Evolutionary conservation across 805 yeast genomes (phyloP).

Genomic region (Isabelozyma rhagii): DNA sequence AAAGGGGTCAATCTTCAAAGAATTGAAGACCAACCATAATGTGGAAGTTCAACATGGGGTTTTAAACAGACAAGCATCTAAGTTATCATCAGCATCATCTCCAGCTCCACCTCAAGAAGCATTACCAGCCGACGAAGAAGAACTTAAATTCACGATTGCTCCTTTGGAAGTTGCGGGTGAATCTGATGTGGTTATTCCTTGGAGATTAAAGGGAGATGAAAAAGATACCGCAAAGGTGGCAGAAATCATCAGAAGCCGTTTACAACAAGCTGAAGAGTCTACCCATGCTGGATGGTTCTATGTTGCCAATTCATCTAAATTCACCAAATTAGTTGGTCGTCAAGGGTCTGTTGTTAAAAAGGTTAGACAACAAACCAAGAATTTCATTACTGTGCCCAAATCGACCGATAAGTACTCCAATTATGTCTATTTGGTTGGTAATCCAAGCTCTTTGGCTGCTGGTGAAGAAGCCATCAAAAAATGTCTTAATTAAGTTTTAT

Average conservation of each 20-base stretch:
- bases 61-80: constrained; percentile 46
- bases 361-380: constrained; percentile 56
- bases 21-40: constrained; percentile 47
- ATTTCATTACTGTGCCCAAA: constrained; percentile 65
- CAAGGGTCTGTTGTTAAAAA: constrained; percentile 65
- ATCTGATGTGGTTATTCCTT: constrained; percentile 44
- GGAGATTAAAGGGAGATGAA: constrained; percentile 62
- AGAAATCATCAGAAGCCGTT: constrained; percentile 45
- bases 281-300: constrained; percentile 60
- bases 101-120: constrained; percentile 49
- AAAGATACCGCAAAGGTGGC: constrained; percentile 52
- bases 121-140: constrained; percentile 36
- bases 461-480: constrained; percentile 21
- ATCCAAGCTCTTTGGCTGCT: constrained; percentile 45
- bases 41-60: constrained; percentile 63
- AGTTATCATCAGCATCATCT: constrained; percentile 40
- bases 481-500: not conserved
- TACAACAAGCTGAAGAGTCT: constrained; percentile 46
- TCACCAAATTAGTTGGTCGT: constrained; percentile 71
- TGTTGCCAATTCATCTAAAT: constrained; percentile 47
- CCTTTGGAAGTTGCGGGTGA: constrained; percentile 22
- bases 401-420: constrained; percentile 48
- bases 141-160: constrained; percentile 46
- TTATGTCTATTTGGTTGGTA: constrained; percentile 60
- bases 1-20: constrained; percentile 60